Percentiles rank a stretch among this genome's conserved stretches.
These are phyloP conservation scores for Trichoderma asperellum DNA, from an alignment of 2,329 filamentous ascomycete genomes.

Conservation along the genomic window DNA sequence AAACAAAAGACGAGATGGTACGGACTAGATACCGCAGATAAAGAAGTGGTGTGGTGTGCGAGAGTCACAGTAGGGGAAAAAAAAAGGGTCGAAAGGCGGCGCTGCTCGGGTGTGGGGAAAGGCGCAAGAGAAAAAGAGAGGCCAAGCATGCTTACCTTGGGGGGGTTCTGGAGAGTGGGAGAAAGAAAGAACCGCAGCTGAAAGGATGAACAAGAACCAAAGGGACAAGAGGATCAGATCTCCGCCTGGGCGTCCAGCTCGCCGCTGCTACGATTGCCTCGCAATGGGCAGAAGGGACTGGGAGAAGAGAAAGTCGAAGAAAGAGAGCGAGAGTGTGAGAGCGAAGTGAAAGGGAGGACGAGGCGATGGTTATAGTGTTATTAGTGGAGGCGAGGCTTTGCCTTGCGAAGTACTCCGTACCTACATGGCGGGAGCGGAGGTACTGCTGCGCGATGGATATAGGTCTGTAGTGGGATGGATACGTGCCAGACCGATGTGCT, in stretches of 20 bases:
- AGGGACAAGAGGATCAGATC: slow-evolving; percentile 33
- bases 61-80: slow-evolving; percentile 25
- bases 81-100: slow-evolving; percentile 24
- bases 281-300: slow-evolving; percentile 45
- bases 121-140: slow-evolving; percentile 24
- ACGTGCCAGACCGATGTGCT: background rate
- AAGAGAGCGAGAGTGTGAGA: slow-evolving; percentile 33
- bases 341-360: slow-evolving; percentile 32
- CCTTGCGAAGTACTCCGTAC: slow-evolving; percentile 40
- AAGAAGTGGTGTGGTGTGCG: slow-evolving; percentile 10
- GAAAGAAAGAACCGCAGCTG: slow-evolving; percentile 2
- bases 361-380: slow-evolving; percentile 34
- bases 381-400: slow-evolving; percentile 47
- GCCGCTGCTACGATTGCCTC: slow-evolving; percentile 45
- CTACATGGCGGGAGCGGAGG: background rate
- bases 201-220: slow-evolving; percentile 32
- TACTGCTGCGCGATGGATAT: background rate
- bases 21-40: background rate
- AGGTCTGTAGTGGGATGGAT: background rate
- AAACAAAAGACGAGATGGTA: slow-evolving; percentile 13
- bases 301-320: slow-evolving; percentile 34
- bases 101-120: slow-evolving; percentile 26
- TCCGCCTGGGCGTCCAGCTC: slow-evolving; percentile 44
- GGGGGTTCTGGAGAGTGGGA: slow-evolving; percentile 22
- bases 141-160: slow-evolving; percentile 39